Percentiles rank a stretch among this genome's conserved stretches.
Evolutionary conservation across 2,329 filamentous ascomycete genomes (phyloP).

Genomic region (Juglanconis oblonga): DNA sequence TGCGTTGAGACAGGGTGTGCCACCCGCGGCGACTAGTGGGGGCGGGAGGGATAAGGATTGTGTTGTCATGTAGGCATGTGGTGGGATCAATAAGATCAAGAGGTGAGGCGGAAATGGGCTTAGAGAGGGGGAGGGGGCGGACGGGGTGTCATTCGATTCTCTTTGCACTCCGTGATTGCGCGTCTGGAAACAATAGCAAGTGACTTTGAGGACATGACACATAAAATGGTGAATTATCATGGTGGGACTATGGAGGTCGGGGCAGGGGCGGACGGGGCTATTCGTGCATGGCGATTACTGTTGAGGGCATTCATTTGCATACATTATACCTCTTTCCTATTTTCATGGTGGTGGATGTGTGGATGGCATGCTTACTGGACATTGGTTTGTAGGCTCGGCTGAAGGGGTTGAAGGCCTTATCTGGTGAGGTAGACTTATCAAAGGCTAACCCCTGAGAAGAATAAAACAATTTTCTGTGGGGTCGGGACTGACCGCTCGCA

Average conservation of each 20-base stretch:
- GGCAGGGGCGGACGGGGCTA: neutral
- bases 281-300: too few species aligned
- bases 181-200: neutral
- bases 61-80: slow-evolving; percentile 42
- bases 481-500: too few species aligned
- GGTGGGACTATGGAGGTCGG: neutral
- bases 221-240: neutral
- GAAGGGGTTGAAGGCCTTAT: too few species aligned
- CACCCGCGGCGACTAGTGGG: slow-evolving; percentile 23
- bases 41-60: slow-evolving; percentile 36
- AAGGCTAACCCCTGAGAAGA: too few species aligned
- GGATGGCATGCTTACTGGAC: too few species aligned
- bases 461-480: too few species aligned
- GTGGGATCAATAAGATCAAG: neutral
- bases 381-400: too few species aligned
- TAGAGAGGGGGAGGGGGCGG: neutral
- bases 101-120: neutral
- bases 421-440: too few species aligned
- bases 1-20: slow-evolving; percentile 24
- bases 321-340: too few species aligned
- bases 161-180: neutral
- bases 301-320: too few species aligned
- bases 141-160: neutral
- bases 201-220: neutral
- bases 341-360: too few species aligned